phyloP scores from a whole-genome alignment of 768 basidiomycete species.

The Tephrocybe sp. region DNA sequence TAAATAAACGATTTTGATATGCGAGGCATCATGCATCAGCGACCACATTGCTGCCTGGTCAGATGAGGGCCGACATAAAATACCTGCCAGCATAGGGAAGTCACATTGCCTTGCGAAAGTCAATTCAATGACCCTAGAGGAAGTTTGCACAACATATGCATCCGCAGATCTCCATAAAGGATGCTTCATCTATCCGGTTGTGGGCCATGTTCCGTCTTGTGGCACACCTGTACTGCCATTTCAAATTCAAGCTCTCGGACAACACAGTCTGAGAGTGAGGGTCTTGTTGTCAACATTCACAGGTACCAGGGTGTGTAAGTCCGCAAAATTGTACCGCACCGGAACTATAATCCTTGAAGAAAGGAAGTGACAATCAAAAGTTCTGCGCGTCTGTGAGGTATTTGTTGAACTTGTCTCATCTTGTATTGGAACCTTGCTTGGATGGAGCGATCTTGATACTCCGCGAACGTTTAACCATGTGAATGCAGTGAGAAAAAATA shows the following conservation, averaged over 20 bases:
- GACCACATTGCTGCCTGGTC: slow-evolving; percentile 4
- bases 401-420: too few relatives aligned
- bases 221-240: neutral
- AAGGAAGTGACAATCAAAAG: neutral
- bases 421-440: neutral
- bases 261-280: too few relatives aligned
- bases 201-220: too few relatives aligned
- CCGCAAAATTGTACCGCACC: neutral
- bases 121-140: neutral
- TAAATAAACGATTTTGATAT: neutral
- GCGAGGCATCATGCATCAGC: neutral
- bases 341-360: neutral
- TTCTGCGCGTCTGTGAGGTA: too few relatives aligned
- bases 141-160: slow-evolving; percentile 3
- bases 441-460: slow-evolving; percentile 1
- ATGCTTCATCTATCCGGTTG: neutral
- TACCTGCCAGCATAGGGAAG: neutral
- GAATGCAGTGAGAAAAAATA: slow-evolving; percentile 2
- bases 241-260: neutral
- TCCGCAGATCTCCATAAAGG: slow-evolving; percentile 7
- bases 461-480: slow-evolving; percentile 11
- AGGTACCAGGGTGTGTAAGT: neutral
- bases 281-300: too few relatives aligned
- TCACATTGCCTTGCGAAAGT: neutral
- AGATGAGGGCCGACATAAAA: neutral